Evolutionary conservation across 352 stramenopile species (phyloP), one percentile per base, ranked within the genome.

Genomic region (Globisporangium spinosum): DNA sequence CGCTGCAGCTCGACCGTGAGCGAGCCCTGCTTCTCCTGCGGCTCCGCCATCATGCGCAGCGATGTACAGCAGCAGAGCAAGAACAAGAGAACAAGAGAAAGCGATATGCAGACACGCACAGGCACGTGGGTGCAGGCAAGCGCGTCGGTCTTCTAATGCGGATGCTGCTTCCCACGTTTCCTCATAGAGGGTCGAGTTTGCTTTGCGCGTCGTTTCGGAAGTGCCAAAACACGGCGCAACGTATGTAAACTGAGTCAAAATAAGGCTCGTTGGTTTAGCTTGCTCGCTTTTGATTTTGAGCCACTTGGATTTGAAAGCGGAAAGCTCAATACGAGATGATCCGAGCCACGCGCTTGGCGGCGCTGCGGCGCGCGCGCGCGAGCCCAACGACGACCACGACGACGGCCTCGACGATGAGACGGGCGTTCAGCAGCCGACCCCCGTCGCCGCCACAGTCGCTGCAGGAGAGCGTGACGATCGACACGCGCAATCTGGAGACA

Each of bases 1-100:
- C 65, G 65, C 22, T 65, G 70, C 32, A 90, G 71, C 49, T 70
- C 53, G 34, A 89, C 73, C 3, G 63, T 49, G 69, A 90, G 85
- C 47, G 73, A 67, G 32, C 81, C 79, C 40, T 58, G 49, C 17
- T 55, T 32, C 62, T 74, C 56, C 32, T 40, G 23, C 47, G 27
- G 20, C 22, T 32, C 17, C 23, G 9, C 20, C 45, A 60, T 51
- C 53, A 12, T 20, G 15, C 7, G 22, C 43, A 51, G 15, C 29
- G 7, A 3, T 45, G 38, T 22, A 49, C 38, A 45, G 12, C 12
- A 45, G 38, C 38, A 20, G 5, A 17, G 40, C 15, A 47, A n/a
- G 43, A 51, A 2, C 43, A 51, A 51, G 15, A 49, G 17, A 51
- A 6, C 40, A 49, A 49, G 20, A 15, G 22, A 40, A 2, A 45